Conservation (phyloP, 768 basidiomycete species). For the Holtermanniella nyarrowii region DNA sequence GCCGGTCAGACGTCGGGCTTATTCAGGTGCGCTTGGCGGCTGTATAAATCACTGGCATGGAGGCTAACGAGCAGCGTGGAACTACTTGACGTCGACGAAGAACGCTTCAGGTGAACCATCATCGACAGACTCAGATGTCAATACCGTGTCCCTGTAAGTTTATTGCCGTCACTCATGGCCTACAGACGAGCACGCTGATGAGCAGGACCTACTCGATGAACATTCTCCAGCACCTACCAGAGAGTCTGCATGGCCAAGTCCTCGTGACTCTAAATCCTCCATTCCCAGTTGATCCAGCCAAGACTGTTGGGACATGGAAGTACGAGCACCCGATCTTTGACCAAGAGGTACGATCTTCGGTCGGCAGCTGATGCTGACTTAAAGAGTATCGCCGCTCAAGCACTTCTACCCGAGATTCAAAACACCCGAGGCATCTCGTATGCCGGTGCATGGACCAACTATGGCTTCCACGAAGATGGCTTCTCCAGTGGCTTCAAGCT, state of each 20-base stretch:
- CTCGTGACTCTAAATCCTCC: conserved; percentile 67
- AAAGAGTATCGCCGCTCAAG: conserved; percentile 52
- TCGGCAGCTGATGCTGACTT: background rate
- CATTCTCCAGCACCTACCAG: conserved; percentile 57
- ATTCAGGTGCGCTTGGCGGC: conserved; percentile 47
- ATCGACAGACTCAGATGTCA: conserved; percentile 44
- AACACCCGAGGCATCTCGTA: conserved; percentile 54
- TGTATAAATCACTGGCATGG: background rate
- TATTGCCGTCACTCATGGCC: background rate
- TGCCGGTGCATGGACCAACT: conserved; percentile 63
- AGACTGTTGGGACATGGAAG: conserved; percentile 48
- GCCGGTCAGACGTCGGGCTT: conserved; percentile 53
- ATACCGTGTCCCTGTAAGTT: conserved; percentile 56
- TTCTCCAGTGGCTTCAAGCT: conserved; percentile 47
- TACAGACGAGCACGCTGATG: background rate
- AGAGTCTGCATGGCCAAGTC: conserved; percentile 51
- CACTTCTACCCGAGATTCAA: conserved; percentile 52
- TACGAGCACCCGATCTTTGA: conserved; percentile 66
- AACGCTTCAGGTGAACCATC: conserved; percentile 28
- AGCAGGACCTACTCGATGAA: conserved; percentile 59
- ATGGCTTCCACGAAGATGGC: conserved; percentile 75
- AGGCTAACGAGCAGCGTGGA: conserved; percentile 48
- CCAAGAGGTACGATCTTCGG: conserved; percentile 41
- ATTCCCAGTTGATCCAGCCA: conserved; percentile 48
- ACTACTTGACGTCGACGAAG: conserved; percentile 53